Evolutionary conservation across 2,329 filamentous ascomycete genomes (phyloP).

Genomic region (Fusarium sp.): DNA sequence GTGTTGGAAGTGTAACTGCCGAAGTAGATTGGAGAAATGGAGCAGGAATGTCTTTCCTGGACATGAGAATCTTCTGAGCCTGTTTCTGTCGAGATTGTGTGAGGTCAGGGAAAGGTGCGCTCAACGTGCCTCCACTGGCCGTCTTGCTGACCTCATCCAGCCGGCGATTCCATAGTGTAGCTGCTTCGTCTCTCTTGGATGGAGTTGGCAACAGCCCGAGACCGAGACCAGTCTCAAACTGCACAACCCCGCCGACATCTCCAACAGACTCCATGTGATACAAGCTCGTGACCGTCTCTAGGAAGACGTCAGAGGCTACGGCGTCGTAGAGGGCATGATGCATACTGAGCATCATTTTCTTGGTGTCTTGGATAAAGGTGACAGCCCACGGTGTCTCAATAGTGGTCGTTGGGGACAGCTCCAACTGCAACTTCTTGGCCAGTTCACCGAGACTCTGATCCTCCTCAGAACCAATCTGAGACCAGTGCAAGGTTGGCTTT

Average conservation of each 20-base stretch:
- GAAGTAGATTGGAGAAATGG: background rate
- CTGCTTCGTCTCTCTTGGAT: background rate
- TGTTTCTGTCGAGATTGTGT: conserved; percentile 19
- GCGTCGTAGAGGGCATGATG: conserved; percentile 18
- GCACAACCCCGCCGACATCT: background rate
- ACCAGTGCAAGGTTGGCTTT: conserved; percentile 1
- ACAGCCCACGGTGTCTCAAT: conserved; percentile 3
- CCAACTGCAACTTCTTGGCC: background rate
- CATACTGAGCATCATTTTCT: conserved; percentile 22
- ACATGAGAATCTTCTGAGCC: background rate
- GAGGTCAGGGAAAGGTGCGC: conserved; percentile 5
- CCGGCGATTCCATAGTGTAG: background rate
- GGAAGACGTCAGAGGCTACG: background rate
- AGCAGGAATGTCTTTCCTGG: background rate
- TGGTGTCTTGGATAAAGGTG: background rate
- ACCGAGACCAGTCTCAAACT: background rate
- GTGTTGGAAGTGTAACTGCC: background rate
- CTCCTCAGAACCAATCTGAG: background rate
- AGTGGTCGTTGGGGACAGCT: conserved; percentile 1
- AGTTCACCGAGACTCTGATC: background rate
- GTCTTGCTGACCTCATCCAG: background rate
- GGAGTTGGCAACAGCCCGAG: background rate
- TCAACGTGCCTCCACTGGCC: background rate
- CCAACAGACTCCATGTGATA: conserved; percentile 6
- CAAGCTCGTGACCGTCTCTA: conserved; percentile 1